These are phyloP conservation scores for Massarina eburnea DNA, from an alignment of 2,329 filamentous ascomycete genomes.

Conservation along the genomic window DNA sequence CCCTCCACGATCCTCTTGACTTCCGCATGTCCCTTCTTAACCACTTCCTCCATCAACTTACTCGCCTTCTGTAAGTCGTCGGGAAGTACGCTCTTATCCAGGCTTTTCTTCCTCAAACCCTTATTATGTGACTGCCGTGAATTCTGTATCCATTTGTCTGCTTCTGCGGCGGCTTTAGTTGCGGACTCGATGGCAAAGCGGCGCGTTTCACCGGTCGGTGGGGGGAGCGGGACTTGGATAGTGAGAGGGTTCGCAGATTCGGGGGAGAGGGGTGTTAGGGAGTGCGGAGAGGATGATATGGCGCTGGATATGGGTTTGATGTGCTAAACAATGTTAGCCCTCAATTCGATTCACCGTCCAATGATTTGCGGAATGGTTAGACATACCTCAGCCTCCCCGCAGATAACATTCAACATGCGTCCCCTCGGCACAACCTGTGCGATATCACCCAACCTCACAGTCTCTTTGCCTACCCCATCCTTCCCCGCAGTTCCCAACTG, in stretches of 20 bases:
- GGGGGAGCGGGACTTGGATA: slow-evolving; percentile 58
- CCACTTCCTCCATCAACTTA: slow-evolving; percentile 53
- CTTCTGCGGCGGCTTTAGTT: slow-evolving; percentile 46
- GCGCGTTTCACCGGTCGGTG: slow-evolving; percentile 59
- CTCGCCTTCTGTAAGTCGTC: slow-evolving; percentile 54
- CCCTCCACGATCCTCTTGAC: slow-evolving; percentile 53
- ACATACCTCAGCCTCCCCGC: slow-evolving; percentile 64
- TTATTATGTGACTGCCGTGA: slow-evolving; percentile 53
- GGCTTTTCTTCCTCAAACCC: slow-evolving; percentile 48
- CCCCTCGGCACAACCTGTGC: slow-evolving; percentile 69
- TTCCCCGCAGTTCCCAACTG: slow-evolving; percentile 50
- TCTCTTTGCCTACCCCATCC: slow-evolving; percentile 46
- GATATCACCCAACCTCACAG: slow-evolving; percentile 60
- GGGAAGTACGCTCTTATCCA: slow-evolving; percentile 47
- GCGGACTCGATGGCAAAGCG: slow-evolving; percentile 44
- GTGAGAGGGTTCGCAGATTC: slow-evolving; percentile 54
- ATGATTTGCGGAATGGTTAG: background rate
- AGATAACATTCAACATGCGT: slow-evolving; percentile 61
- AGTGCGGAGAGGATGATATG: slow-evolving; percentile 55
- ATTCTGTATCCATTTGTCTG: slow-evolving; percentile 45
- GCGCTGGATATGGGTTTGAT: slow-evolving; percentile 56
- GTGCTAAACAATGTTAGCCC: slow-evolving; percentile 43
- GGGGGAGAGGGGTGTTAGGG: slow-evolving; percentile 53
- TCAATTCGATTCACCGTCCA: background rate
- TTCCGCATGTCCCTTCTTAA: slow-evolving; percentile 51